Base-by-base conservation (phyloP, 2,329 filamentous ascomycete genomes). In the Fusarium oligoseptatum region DNA sequence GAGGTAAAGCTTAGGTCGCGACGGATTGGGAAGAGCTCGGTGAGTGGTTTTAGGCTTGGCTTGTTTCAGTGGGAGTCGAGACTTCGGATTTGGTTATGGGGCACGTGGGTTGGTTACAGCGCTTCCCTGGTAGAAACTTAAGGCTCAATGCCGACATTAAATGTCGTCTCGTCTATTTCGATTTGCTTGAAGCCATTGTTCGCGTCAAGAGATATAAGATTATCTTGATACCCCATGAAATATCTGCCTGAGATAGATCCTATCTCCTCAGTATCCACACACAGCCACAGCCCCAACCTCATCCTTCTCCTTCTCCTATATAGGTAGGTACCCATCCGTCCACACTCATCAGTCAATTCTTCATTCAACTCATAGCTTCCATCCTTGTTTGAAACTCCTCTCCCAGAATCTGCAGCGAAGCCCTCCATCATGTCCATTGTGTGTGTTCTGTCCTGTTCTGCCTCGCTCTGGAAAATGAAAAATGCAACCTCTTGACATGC, bases 401-500 rank as follows among this genome's bases (percentile, higher is more conserved):
- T 55, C 36, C 60, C 67, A 24, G 27, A 37, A 73, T 41, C 56
- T 68, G 43, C 62, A 75, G 70, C 70, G 68, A 72, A 73, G 56
- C 50, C 70, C 72, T 70, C 17, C 50, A 39, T 68, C 70, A 69
- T 64, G 52, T 55, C 60, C 72, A 58, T 75, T 61, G 55, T 75
- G 50, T 69, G 50, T 70, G 34, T 34, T 63, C 67, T 72, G 66
- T 65, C 48, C 63, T 70, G 67, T 70, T 64, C 67, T 76, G 68
- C 57, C 64, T 62, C 63, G 62, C 64, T 69, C 67, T 68, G 50
- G 37, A 73, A 64, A 48, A 55, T 32, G 17, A 55, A 32, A 55
- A 71, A 72, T 78, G 68, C 63, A 75, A 66, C 61, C 66, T 68
- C 58, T 50, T 70, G 60, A 57, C 60, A 60, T 50, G 60, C 50